Percentiles rank a stretch among this genome's conserved stretches.
Conservation (phyloP, 192 early-diverging fungal species). For the Coemansia sp. region DNA sequence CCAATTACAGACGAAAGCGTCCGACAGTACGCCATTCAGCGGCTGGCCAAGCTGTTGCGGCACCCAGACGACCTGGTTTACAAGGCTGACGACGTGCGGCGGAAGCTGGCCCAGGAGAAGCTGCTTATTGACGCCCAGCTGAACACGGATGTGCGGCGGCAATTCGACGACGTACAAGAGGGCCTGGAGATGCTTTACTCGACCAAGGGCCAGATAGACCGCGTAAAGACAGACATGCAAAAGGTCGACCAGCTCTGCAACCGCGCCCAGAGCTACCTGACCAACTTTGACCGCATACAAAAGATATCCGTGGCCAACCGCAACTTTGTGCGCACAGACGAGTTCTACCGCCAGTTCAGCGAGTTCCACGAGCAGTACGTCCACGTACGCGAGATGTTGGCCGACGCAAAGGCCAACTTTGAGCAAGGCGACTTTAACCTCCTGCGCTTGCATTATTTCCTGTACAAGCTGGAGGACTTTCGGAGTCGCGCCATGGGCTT, state of each 20-base stretch:
- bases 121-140: conserved; percentile 93
- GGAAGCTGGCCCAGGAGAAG: conserved; percentile 85
- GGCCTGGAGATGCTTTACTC: conserved; percentile 76
- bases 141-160: conserved; percentile 88
- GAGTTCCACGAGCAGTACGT: conserved; percentile 80
- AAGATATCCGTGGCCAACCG: conserved; percentile 91
- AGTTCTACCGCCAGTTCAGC: conserved; percentile 83
- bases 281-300: conserved; percentile 87
- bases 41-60: conserved; percentile 78
- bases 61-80: conserved; percentile 93
- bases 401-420: conserved; percentile 58
- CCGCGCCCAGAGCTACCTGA: conserved; percentile 81
- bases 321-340: conserved; percentile 90
- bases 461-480: conserved; percentile 87
- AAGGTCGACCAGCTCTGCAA: conserved; percentile 84
- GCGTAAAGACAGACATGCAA: conserved; percentile 72
- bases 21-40: conserved; percentile 74
- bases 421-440: conserved; percentile 62
- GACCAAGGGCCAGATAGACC: conserved; percentile 62
- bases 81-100: conserved; percentile 75
- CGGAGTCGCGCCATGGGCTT: conserved; percentile 80
- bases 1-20: conserved; percentile 44
- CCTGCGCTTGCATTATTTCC: conserved; percentile 81
- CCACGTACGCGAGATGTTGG: conserved; percentile 66
- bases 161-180: conserved; percentile 86